Conservation (phyloP, 1,284 basidiomycete genomes). For the Acaromyces ingoldii region DNA sequence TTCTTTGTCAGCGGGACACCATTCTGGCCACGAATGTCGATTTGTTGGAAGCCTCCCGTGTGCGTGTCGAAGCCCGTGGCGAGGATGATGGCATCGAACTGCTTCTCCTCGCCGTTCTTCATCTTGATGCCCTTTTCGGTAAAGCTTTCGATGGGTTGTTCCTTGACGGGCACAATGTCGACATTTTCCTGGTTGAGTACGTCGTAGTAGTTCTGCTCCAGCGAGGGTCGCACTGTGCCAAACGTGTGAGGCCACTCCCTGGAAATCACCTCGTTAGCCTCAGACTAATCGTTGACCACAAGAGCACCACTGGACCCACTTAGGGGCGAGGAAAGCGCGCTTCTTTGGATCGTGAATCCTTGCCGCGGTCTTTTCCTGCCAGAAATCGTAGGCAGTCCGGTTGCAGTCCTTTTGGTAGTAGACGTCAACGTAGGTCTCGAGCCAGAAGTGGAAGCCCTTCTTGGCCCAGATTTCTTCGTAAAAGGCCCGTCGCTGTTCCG, state of each 20-base stretch:
- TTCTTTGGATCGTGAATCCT: slow-evolving; percentile 32
- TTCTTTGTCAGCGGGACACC: slow-evolving; percentile 27
- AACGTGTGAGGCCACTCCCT: slow-evolving; percentile 34
- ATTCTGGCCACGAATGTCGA: slow-evolving; percentile 28
- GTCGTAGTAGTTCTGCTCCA: slow-evolving; percentile 43
- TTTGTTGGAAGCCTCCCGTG: slow-evolving; percentile 34
- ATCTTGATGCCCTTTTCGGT: slow-evolving; percentile 57
- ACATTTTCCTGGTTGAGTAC: slow-evolving; percentile 59
- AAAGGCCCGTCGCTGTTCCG: slow-evolving; percentile 21
- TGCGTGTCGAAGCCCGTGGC: slow-evolving; percentile 51
- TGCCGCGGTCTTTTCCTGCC: slow-evolving; percentile 28
- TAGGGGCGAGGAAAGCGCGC: slow-evolving; percentile 29
- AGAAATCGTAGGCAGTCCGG: slow-evolving; percentile 30
- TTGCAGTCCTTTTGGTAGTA: slow-evolving; percentile 27
- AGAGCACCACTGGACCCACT: too few species aligned
- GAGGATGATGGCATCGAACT: slow-evolving; percentile 38
- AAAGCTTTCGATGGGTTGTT: slow-evolving; percentile 53
- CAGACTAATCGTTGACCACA: too few species aligned
- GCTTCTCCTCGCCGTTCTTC: slow-evolving; percentile 53
- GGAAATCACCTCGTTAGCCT: too few species aligned
- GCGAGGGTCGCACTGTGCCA: slow-evolving; percentile 30
- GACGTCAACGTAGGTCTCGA: slow-evolving; percentile 32
- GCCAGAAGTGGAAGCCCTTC: slow-evolving; percentile 31
- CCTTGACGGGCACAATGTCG: slow-evolving; percentile 54
- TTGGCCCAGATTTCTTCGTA: slow-evolving; percentile 27